Percentiles rank a stretch among this genome's conserved stretches.
phyloP scores from a whole-genome alignment of 2,329 filamentous ascomycete species.

The Talaromyces sp. region DNA sequence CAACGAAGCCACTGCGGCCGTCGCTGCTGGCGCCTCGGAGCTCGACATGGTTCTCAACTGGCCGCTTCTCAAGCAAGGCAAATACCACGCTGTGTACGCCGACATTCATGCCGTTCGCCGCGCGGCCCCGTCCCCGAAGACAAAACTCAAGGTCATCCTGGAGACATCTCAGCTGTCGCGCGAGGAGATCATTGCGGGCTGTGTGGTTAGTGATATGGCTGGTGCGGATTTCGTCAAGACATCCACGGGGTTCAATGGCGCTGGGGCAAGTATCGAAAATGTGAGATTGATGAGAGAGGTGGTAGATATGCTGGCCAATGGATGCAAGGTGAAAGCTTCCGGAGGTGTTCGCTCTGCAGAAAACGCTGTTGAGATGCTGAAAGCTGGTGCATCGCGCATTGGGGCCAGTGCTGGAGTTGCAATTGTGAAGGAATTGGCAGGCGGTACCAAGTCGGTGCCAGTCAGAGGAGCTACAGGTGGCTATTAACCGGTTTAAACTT shows the following conservation, averaged over 20 bases:
- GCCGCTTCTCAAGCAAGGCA: conserved; percentile 36
- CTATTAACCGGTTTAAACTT: background rate
- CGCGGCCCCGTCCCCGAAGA: conserved; percentile 34
- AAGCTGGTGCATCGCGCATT: conserved; percentile 51
- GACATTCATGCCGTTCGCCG: conserved; percentile 49
- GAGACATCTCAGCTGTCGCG: conserved; percentile 50
- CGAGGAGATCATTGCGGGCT: conserved; percentile 49
- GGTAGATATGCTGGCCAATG: conserved; percentile 37
- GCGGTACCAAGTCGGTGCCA: conserved; percentile 12
- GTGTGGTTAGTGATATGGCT: conserved; percentile 46
- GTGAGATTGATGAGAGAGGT: conserved; percentile 50
- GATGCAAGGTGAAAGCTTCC: conserved; percentile 52
- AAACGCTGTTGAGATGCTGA: conserved; percentile 49
- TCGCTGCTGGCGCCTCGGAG: conserved; percentile 48
- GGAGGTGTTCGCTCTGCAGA: conserved; percentile 49
- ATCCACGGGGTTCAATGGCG: conserved; percentile 53
- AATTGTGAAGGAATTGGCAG: conserved; percentile 45
- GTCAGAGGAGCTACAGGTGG: conserved; percentile 16
- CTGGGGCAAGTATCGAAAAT: conserved; percentile 47
- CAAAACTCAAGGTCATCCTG: conserved; percentile 52
- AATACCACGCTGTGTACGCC: conserved; percentile 46
- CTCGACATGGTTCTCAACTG: conserved; percentile 57
- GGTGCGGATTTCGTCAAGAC: conserved; percentile 57
- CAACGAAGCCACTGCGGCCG: conserved; percentile 45
- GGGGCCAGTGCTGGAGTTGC: conserved; percentile 52